A percentile compares a stretch with the other conserved stretches of the same genome.
These are phyloP conservation scores for Penicillium herquei DNA, from an alignment of 495 filamentous ascomycete species.

Conservation along the genomic window DNA sequence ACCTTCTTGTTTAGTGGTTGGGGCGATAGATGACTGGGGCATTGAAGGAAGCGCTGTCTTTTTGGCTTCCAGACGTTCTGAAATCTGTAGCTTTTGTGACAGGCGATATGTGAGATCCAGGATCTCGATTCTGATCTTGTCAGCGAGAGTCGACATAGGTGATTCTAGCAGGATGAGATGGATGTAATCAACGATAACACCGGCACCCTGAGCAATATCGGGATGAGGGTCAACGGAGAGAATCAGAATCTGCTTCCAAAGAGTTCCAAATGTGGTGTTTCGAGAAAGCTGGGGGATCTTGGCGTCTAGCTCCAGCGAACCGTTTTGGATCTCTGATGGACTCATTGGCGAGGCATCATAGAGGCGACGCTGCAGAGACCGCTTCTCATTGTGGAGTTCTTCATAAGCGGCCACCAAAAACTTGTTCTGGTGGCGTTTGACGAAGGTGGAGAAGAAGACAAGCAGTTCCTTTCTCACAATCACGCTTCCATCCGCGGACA, in stretches of 20 bases:
- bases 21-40: constrained; percentile 40
- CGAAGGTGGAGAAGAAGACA: constrained; percentile 90
- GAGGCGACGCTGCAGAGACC: constrained; percentile 54
- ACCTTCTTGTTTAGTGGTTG: constrained; percentile 56
- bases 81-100: constrained; percentile 45
- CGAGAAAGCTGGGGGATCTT: constrained; percentile 58
- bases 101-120: constrained; percentile 55
- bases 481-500: constrained; percentile 87
- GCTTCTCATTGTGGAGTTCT: constrained; percentile 81
- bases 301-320: constrained; percentile 5
- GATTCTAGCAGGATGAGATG: constrained; percentile 75
- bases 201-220: constrained; percentile 82
- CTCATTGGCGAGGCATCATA: constrained; percentile 20
- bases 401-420: constrained; percentile 92
- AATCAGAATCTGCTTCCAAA: constrained; percentile 91
- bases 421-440: constrained; percentile 86
- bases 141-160: constrained; percentile 65
- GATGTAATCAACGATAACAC: constrained; percentile 78
- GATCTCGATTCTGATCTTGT: constrained; percentile 75
- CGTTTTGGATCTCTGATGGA: constrained; percentile 16
- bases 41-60: constrained; percentile 47
- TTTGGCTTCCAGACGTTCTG: constrained; percentile 39
- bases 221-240: constrained; percentile 93
- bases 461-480: constrained; percentile 90
- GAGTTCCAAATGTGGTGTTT: constrained; percentile 84